phyloP scores from a whole-genome alignment of 2,329 filamentous ascomycete species.

The Camillea tinctor region DNA sequence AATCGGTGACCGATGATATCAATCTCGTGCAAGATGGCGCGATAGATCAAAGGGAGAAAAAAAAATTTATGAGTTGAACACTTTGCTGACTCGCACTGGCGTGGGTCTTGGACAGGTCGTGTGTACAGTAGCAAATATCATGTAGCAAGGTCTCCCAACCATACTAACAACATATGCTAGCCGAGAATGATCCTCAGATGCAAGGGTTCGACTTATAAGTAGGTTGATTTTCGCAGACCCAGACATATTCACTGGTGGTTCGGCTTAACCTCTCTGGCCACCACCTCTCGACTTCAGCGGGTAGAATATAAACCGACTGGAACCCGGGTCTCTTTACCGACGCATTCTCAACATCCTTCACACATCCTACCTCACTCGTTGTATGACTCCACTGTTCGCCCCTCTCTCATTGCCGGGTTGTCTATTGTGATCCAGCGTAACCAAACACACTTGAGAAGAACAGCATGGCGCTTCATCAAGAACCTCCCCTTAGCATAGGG shows the following conservation, averaged over 20 bases:
- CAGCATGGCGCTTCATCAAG: slow-evolving; percentile 15
- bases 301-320: background rate
- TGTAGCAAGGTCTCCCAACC: slow-evolving; percentile 13
- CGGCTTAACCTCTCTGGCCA: background rate
- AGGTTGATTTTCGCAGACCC: slow-evolving; percentile 6
- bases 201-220: slow-evolving; percentile 17
- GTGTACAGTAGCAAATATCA: slow-evolving; percentile 12
- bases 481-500: slow-evolving; percentile 9
- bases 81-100: slow-evolving; percentile 16
- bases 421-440: background rate
- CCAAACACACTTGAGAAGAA: slow-evolving; percentile 2
- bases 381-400: background rate
- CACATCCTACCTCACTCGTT: background rate
- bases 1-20: slow-evolving; percentile 24
- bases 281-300: background rate
- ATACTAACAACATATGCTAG: slow-evolving; percentile 22
- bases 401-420: background rate
- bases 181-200: slow-evolving; percentile 12
- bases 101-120: slow-evolving; percentile 4
- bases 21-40: slow-evolving; percentile 28
- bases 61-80: slow-evolving; percentile 11
- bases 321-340: background rate
- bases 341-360: background rate
- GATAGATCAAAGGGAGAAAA: slow-evolving; percentile 20
- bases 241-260: slow-evolving; percentile 5